Evolutionary conservation across 1,139 yeast genomes (phyloP).

Genomic region (Protomyces pachydermus): DNA sequence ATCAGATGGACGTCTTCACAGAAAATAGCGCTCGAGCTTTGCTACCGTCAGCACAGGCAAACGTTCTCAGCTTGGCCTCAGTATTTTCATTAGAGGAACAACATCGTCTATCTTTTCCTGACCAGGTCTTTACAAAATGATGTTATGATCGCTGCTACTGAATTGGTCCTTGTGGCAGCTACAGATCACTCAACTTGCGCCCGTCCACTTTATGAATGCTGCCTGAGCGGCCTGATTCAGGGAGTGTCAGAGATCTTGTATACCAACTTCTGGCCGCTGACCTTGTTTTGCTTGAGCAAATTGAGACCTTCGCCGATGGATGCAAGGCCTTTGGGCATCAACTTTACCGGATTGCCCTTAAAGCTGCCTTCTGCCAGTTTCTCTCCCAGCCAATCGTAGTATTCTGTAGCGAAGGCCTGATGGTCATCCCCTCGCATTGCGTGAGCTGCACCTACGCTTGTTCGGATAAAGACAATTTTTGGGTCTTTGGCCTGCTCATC

Average conservation of each 20-base stretch:
- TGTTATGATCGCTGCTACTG: too few species aligned
- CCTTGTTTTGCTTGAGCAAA: not conserved
- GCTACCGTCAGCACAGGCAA: too few species aligned
- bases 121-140: too few species aligned
- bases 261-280: not conserved
- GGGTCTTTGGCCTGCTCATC: not conserved
- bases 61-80: too few species aligned
- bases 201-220: too few species aligned
- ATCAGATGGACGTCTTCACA: too few species aligned
- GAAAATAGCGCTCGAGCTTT: too few species aligned
- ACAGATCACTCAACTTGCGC: too few species aligned
- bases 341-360: not conserved
- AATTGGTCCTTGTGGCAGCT: too few species aligned
- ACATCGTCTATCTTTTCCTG: too few species aligned
- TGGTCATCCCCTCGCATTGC: not conserved
- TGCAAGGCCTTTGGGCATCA: not conserved
- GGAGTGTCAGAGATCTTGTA: conserved; percentile 1
- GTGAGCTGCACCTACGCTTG: not conserved
- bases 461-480: not conserved
- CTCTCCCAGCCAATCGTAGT: not conserved
- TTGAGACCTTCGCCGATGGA: not conserved
- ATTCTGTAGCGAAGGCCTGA: not conserved
- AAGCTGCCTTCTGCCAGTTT: not conserved
- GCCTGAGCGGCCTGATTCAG: too few species aligned
- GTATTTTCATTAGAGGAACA: too few species aligned